Evolutionary conservation across 1,284 basidiomycete genomes (phyloP).

Genomic region (Microbotryomycetes sp.): DNA sequence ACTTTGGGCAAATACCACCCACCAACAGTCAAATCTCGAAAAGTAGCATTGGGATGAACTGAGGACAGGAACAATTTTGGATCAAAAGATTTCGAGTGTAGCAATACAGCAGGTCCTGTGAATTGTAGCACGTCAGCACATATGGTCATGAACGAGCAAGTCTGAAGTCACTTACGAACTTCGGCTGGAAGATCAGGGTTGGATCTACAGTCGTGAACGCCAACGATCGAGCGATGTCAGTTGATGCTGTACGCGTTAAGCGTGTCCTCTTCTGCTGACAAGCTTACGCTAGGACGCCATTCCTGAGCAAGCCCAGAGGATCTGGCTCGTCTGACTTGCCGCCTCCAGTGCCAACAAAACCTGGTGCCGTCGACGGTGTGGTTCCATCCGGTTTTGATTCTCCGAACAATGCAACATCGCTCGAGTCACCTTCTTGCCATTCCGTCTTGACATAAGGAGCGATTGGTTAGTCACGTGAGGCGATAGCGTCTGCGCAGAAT

Average conservation of each 20-base stretch:
- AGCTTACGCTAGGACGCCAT: conserved; percentile 33
- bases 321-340: conserved; percentile 40
- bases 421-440: conserved; percentile 18
- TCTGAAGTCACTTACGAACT: conserved; percentile 6
- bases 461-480: not conserved
- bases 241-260: not conserved
- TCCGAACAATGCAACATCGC: conserved; percentile 13
- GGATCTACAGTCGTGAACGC: conserved; percentile 5
- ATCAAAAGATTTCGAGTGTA: conserved; percentile 91
- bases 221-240: conserved; percentile 5
- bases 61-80: conserved; percentile 87
- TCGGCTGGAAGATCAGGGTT: conserved; percentile 32
- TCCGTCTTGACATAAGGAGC: conserved; percentile 7
- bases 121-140: not conserved
- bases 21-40: conserved; percentile 76
- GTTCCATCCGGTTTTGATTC: conserved; percentile 3
- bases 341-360: no score
- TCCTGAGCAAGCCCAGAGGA: conserved; percentile 41
- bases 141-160: not conserved
- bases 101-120: conserved; percentile 51
- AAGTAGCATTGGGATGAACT: conserved; percentile 92
- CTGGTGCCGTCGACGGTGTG: not conserved
- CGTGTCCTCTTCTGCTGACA: no score
- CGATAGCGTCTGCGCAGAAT: not conserved
- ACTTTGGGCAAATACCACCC: not conserved